Percentiles rank a stretch among this genome's conserved stretches.
Conservation (phyloP, 1,139 yeast species). For the Debaryomycetaceae sp. region DNA sequence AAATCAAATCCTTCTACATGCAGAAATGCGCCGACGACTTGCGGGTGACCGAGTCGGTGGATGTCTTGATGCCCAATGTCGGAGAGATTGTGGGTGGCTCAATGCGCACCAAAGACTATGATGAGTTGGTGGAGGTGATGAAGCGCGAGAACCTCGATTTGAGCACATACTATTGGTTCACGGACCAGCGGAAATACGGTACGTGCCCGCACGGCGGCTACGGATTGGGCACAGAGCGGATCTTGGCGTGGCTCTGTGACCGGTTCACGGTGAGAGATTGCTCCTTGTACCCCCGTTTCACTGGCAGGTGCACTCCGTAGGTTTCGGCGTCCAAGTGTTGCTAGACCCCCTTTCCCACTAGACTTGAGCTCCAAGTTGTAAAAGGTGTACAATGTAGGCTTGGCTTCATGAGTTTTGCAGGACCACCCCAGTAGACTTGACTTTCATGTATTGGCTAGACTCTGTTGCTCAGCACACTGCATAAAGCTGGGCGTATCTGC, state of each 20-base stretch:
- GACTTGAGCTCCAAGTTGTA: too few species aligned
- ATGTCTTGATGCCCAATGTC: conserved; percentile 96
- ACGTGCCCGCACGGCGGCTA: conserved; percentile 99
- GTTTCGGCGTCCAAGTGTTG: too few species aligned
- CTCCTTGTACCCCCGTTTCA: conserved; percentile 92
- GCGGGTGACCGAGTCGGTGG: conserved; percentile 95
- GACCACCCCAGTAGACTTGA: too few species aligned
- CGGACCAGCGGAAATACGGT: conserved; percentile 93
- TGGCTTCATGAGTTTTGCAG: too few species aligned
- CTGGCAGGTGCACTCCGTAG: conserved; percentile 94
- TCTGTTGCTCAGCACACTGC: too few species aligned
- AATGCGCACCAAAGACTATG: conserved; percentile 82
- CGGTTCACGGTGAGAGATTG: conserved; percentile 97
- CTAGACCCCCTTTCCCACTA: too few species aligned
- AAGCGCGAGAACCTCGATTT: conserved; percentile 83
- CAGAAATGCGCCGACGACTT: conserved; percentile 82
- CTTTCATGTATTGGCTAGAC: too few species aligned
- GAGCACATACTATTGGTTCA: conserved; percentile 84
- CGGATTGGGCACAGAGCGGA: conserved; percentile 97
- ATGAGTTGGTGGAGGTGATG: conserved; percentile 82
- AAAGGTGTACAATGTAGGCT: too few species aligned
- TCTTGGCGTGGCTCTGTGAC: conserved; percentile 95
- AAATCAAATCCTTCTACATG: conserved; percentile 97
- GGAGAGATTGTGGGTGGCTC: conserved; percentile 99
- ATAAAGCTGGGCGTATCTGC: too few species aligned